Evolutionary conservation across 805 yeast genomes (phyloP), one percentile per base, ranked within the genome.

Genomic region (Torulaspora microellipsoides): DNA sequence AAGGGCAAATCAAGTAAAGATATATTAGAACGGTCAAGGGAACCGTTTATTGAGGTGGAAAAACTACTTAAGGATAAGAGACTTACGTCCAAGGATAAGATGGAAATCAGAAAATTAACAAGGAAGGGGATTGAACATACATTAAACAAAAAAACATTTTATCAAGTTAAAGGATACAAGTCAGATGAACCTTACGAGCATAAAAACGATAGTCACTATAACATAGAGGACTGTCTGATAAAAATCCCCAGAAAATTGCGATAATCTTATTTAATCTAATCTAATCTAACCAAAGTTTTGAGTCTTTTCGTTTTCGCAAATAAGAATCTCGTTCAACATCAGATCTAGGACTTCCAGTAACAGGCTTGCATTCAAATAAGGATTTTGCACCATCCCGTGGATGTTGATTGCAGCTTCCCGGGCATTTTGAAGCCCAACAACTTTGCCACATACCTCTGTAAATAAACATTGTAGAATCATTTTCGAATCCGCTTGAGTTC

Each of bases 341-440:
- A 75, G 73, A 46, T 89, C 95, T 13, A 85, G 50, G 0, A 85
- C 32, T 36, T 75, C 73, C 42, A 78, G 73, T 0, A 83, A 55
- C 43, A 90, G 60, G 54, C 84, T 86, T 15, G 77, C 71, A 59
- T 85, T 85, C 46, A 90, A 65, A 20, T 72, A 70, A 45, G 81
- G 85, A 54, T 86, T 85, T 59, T 90, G 97, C 4, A 85, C 48
- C 78, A 84, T 73, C 9, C 73, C 74, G 60, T 84, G 83, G 1
- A 85, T 40, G 34, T 76, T 69, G 3, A 66, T 63, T 7, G 84
- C 74, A 0, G 95, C 96, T 45, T 68, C 71, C 42, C 69, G 72
- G 3, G 95, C 75, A 48, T 79, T 82, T 7, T 77, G 61, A 3
- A 71, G 59, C 0, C 97, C 96, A 46, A 90, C 87, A 1, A 89